Evolutionary conservation across 2,329 filamentous ascomycete genomes (phyloP), one percentile per base, ranked within the genome.

Genomic region (Nemania sp.): DNA sequence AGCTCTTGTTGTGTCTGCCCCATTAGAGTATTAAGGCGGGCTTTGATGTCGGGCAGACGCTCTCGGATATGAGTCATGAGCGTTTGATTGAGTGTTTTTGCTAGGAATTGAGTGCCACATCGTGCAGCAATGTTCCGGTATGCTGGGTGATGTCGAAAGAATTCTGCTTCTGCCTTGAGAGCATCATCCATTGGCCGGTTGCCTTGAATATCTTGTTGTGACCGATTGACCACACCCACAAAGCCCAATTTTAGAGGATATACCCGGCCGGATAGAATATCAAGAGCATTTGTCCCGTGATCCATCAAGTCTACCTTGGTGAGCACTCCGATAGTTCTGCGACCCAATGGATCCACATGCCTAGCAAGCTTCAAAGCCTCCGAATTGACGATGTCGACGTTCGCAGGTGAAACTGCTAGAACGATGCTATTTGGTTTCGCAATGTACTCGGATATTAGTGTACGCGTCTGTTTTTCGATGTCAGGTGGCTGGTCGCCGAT

Each of bases 291-390:
- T 65, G 96, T 99, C 70, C 96, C 96, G 77, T 99, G 95, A 77
- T 99, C 96, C 96, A 99, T 99, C 66, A 99, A 84, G 79, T 99
- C 96, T 72, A 99, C 85, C 83, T 99, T 99, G 68, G 96, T 98
- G 68, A 99, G 86, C 65, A 99, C 95, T 77, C 96, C 96, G 77
- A 99, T 98, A 22, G 96, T 99, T 79, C 96, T 89, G 80, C 93
- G 90, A 71, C 96, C 96, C 80, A 97, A 90, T 1, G 96, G 92
- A 80, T 99, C 96, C 62, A 99, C 96, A 89, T 99, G 93, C 61
- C 96, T 91, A 68, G 96, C 96, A 69, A 99, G 90, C 82, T 99
- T 99, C 75, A 99, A 84, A 7, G 96, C 94, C 80, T 99, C 96
- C 7, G 96, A 99, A 81, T 99, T 99, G 79, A 98, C 96, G 75